Evolutionary conservation across 495 filamentous ascomycete species (phyloP), one percentile per base, ranked within the genome.

Genomic region (Penicillium angulare): DNA sequence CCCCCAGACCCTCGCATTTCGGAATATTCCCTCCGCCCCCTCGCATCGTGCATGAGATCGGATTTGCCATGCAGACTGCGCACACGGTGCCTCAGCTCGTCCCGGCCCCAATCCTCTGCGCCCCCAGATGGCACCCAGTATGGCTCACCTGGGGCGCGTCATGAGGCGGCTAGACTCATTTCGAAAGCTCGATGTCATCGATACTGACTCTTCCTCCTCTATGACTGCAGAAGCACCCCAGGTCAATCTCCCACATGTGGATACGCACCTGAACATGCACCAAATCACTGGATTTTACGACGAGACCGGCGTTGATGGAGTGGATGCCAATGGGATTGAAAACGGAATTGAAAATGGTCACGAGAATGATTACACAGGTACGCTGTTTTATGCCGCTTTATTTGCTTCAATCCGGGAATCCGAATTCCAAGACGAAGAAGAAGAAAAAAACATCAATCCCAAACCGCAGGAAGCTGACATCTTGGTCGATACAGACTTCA

Each of bases 201-300:
- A 15, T 32, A 27, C 53, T 51, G 48, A 51, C 38, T 36, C 36
- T 7, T 15, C 38, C 8, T 15, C 38, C 8, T 36, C 42, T 41
- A 3, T 32, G n/a, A 29, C 41, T 7, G 31, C 41, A 44, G 41
- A 44, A 29, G 41, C 67, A 33, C 73, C 72, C 36, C 69, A 67
- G 56, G 56, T 77, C 47, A 73, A 65, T 48, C 59, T 77, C 31
- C 66, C 64, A 22, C 66, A 68, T 65, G 69, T 77, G 61, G 73
- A 75, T 47, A 69, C 73, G 10, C 58, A 65, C 35, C 55, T 77
- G 57, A 74, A 77, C 44, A 77, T 77, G 72, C 66, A 74, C 59
- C 70, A 71, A 50, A 62, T 65, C 47, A 73, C 66, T 53, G 65
- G 66, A 31, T 52, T 73, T 32, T 69, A 68, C 49, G 68, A 68